Base-by-base conservation (phyloP, 2,329 filamentous ascomycete genomes). In the Pseudogymnoascus sp. region DNA sequence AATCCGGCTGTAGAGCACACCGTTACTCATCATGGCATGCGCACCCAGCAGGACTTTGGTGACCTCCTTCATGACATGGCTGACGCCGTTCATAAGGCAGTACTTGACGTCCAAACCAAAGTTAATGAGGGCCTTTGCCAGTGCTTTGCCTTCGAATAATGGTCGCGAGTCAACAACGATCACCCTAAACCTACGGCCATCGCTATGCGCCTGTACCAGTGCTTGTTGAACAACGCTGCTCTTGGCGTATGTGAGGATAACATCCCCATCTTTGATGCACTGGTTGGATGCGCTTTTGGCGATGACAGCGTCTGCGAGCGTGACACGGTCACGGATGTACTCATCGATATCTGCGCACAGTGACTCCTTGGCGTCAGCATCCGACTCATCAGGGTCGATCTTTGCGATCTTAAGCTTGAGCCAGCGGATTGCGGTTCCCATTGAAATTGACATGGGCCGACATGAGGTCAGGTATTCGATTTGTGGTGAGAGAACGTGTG, bases 381-480 rank as follows among this genome's bases (percentile, higher is more conserved):
- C 93, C 30, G 90, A 85, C 1, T 88, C 83, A 67, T 92, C 89
- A 39, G 93, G 91, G 69, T 97, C 91, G 62, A 97, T 87, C 68
- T 91, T 91, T 69, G 90, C 89, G 71, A 99, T 93, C 69, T 91
- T 85, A 57, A 96, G 84, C 78, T 99, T 99, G 58, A 99, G 82
- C 81, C 91, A 93, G 60, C 94, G 85, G 71, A 99, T 96, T 36
- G 91, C 91, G 73, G 97, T 99, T 63, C 94, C 94, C 87, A 97
- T 96, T 64, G 90, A 91, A 75, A 96, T 94, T 66, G 90, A 95
- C 76, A 99, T 89, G 35, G 94, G 92, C n/a, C 94, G 87, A 71
- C 92, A 97, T 67, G 91, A 91, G 63, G 90, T 90, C 63, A 99
- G 82, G 71, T 95, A 97, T 66, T 95, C 91, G 70, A 99, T 97